These are phyloP conservation scores for Diaporthe vaccinii DNA, from an alignment of 2,329 filamentous ascomycete genomes.

Conservation along the genomic window DNA sequence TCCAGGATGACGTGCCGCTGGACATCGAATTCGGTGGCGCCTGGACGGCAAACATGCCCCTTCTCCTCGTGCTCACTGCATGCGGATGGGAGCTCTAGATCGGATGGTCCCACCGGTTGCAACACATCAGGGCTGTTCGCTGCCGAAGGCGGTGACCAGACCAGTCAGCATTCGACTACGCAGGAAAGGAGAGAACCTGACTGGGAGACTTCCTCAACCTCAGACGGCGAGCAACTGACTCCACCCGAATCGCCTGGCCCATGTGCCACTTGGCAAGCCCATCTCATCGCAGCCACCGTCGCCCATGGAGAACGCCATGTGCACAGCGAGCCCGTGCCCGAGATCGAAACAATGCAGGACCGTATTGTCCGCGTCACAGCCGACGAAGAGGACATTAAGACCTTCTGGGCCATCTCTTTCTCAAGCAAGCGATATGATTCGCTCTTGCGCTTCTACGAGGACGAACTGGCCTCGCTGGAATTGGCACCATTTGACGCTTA, in stretches of 20 bases:
- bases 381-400: conserved; percentile 61
- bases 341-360: conserved; percentile 53
- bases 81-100: background rate
- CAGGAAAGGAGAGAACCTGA: background rate
- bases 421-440: conserved; percentile 56
- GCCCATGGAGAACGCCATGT: background rate
- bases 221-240: conserved; percentile 21
- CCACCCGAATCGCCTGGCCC: conserved; percentile 7
- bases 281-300: conserved; percentile 13
- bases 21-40: conserved; percentile 22
- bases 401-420: conserved; percentile 63
- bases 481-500: conserved; percentile 51
- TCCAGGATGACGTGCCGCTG: background rate
- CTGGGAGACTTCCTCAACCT: conserved; percentile 11
- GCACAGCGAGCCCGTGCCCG: conserved; percentile 39
- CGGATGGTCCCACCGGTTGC: background rate
- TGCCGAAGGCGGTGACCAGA: background rate
- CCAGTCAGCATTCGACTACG: background rate
- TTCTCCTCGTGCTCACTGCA: conserved; percentile 14
- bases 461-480: conserved; percentile 56
- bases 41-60: conserved; percentile 18
- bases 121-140: background rate
- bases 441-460: conserved; percentile 56
- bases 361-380: conserved; percentile 58
- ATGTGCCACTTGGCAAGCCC: conserved; percentile 24